Conservation (phyloP, 768 basidiomycete species). For the Cyathus striatus region DNA sequence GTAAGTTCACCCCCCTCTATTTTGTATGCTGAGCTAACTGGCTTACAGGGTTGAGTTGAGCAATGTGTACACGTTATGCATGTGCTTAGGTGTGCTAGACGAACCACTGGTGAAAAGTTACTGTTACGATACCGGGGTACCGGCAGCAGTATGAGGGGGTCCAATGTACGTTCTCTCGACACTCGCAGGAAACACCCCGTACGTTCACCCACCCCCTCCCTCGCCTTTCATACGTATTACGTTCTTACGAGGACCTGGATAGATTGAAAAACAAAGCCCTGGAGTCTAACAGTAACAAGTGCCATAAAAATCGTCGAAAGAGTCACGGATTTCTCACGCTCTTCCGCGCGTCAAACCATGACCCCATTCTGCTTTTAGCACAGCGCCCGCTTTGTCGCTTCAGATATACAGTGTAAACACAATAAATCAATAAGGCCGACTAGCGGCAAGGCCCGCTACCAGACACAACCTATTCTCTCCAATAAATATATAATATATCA, state of each 20-base stretch:
- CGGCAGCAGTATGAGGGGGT: constrained; percentile 85
- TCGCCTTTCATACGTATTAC: not conserved
- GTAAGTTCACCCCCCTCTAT: constrained; percentile 45
- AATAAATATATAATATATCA: too few relatives aligned
- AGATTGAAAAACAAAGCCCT: constrained; percentile 76
- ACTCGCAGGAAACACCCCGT: constrained; percentile 73
- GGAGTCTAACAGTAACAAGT: constrained; percentile 67
- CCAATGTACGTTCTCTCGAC: constrained; percentile 56
- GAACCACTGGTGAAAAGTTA: constrained; percentile 96
- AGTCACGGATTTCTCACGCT: too few relatives aligned
- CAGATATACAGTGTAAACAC: too few relatives aligned
- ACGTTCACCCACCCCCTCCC: constrained; percentile 7
- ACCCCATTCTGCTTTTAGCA: too few relatives aligned
- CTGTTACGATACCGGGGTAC: constrained; percentile 69
- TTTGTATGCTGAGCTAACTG: not conserved
- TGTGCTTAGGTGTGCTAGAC: constrained; percentile 49
- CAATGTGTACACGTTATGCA: not conserved
- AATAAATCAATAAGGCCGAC: too few relatives aligned
- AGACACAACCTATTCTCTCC: too few relatives aligned
- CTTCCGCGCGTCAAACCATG: too few relatives aligned
- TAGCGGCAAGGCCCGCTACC: too few relatives aligned
- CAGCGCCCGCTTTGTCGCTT: too few relatives aligned
- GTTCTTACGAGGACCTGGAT: too few relatives aligned
- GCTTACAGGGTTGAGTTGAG: constrained; percentile 38
- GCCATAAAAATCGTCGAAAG: constrained; percentile 94